Base-by-base conservation (phyloP, 164 flowering plant genomes). In the Liquidambar formosana region DNA sequence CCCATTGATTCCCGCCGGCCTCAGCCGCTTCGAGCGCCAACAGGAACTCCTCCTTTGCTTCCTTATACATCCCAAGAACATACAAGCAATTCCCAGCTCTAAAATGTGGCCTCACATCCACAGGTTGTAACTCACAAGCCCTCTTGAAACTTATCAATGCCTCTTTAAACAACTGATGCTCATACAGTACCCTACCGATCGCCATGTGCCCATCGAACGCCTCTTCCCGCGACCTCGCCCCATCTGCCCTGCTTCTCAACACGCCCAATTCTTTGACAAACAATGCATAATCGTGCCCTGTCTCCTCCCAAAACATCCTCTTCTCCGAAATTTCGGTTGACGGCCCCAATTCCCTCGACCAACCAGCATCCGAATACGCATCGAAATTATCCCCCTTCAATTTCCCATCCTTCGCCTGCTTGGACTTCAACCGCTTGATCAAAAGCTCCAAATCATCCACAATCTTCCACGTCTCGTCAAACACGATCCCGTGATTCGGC, bases 191-290 rank as follows among this genome's bases (percentile, higher is more conserved):
- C 75, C 98, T 78, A 4, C 97, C 99, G 11, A 96, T 85, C 2
- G 97, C 99, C 98, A 96, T 96, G 52, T 96, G 99, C 48, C 94
- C 97, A 69, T 96, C 99, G 61, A 91, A 96, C 0, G 94, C 99
- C 66, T 93, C 98, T 52, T 87, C 93, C 61, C 95, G 83, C 1
- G 96, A 88, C 66, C 92, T 82, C 0, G 98, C 88, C 23, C 88
- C 87, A 49, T 96, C 99, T 0, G 95, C 96, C 61, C 90, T 73
- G n/a, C 76, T 71, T 65, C 98, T 88, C 81, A 96, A 74, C 16
- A 71, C 90, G 10, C 84, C 86, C 82, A 96, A 79, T 44, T 93
- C 99, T 78, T 87, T 92, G 64, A 90, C 76, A 74, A 93, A 96
- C 5, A 64, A 64, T 0, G 80, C 84, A 71, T 85, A 93, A 71